phyloP scores from a whole-genome alignment of 805 yeast genomes.

The Ogataea neopini region DNA sequence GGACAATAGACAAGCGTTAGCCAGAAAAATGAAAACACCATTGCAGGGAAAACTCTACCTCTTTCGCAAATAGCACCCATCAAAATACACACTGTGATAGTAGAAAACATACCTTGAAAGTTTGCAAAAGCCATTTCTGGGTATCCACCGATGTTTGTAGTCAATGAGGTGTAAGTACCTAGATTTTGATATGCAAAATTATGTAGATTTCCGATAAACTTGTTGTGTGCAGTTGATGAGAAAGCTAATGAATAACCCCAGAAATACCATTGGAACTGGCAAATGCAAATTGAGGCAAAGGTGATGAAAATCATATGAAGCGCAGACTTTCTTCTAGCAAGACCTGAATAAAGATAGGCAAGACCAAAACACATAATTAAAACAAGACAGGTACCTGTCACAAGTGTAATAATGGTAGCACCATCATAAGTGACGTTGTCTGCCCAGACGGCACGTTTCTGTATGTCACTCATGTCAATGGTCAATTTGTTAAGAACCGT shows the following conservation, averaged over 20 bases:
- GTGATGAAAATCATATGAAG: constrained; percentile 80
- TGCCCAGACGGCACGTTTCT: constrained; percentile 29
- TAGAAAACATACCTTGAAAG: constrained; percentile 88
- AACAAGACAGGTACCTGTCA: constrained; percentile 68
- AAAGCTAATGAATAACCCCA: constrained; percentile 98
- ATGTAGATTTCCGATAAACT: constrained; percentile 84
- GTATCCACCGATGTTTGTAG: constrained; percentile 40
- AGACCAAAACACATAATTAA: constrained; percentile 94
- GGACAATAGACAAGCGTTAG: constrained; percentile 93
- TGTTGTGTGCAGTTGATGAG: constrained; percentile 73
- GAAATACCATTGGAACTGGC: constrained; percentile 84
- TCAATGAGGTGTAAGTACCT: constrained; percentile 38
- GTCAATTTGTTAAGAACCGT: no score
- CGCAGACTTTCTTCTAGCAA: constrained; percentile 89
- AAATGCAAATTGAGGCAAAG: constrained; percentile 67
- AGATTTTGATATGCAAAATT: constrained; percentile 80
- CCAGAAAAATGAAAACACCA: constrained; percentile 84
- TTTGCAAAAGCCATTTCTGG: constrained; percentile 86
- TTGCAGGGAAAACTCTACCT: constrained; percentile 82
- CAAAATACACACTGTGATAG: constrained; percentile 89
- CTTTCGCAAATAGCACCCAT: constrained; percentile 94
- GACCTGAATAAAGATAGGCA: constrained; percentile 88
- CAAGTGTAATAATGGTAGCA: constrained; percentile 51
- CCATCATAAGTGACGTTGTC: constrained; percentile 39
- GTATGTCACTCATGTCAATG: constrained; percentile 12